Evolutionary conservation across 371 early-diverging fungal species (phyloP).

Genomic region (Chytridium lagenaria): DNA sequence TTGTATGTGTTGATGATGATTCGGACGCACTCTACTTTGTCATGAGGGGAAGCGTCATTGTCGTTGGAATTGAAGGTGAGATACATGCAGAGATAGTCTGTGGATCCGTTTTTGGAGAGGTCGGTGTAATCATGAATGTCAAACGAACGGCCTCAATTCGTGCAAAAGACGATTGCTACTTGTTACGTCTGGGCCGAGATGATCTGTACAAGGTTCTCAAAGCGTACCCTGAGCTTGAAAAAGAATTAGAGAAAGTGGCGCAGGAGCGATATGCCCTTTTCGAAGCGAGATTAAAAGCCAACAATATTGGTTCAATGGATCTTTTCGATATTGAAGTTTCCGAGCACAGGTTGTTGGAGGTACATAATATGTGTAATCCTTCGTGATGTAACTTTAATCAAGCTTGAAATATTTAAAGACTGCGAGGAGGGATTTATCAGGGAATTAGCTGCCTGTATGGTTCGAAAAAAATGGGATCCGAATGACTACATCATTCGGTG

Average conservation of each 20-base stretch:
- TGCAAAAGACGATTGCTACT: conserved; percentile 30
- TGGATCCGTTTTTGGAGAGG: conserved; percentile 40
- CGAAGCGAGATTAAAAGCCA: background rate
- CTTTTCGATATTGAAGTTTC: conserved; percentile 40
- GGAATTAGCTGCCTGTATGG: conserved; percentile 39
- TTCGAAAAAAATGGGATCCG: conserved; percentile 32
- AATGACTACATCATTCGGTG: conserved; percentile 40
- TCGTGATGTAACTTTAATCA: background rate
- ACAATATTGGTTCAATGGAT: background rate
- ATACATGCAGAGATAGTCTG: conserved; percentile 47
- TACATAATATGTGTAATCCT: background rate
- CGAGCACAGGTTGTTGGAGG: conserved; percentile 40
- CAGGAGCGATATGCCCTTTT: conserved; percentile 25
- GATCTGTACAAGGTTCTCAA: conserved; percentile 17
- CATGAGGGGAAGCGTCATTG: conserved; percentile 42
- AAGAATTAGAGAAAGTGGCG: conserved; percentile 12
- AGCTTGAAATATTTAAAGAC: conserved; percentile 34
- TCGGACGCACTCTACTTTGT: conserved; percentile 49
- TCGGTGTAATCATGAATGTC: conserved; percentile 29
- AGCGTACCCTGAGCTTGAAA: conserved; percentile 3
- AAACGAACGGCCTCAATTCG: conserved; percentile 25
- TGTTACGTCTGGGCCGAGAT: conserved; percentile 28
- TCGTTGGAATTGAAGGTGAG: conserved; percentile 30
- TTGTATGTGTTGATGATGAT: conserved; percentile 39
- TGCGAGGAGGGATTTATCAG: conserved; percentile 28